phyloP scores from a whole-genome alignment of 1,284 basidiomycete genomes.

The Mrakiaceae sp. region DNA sequence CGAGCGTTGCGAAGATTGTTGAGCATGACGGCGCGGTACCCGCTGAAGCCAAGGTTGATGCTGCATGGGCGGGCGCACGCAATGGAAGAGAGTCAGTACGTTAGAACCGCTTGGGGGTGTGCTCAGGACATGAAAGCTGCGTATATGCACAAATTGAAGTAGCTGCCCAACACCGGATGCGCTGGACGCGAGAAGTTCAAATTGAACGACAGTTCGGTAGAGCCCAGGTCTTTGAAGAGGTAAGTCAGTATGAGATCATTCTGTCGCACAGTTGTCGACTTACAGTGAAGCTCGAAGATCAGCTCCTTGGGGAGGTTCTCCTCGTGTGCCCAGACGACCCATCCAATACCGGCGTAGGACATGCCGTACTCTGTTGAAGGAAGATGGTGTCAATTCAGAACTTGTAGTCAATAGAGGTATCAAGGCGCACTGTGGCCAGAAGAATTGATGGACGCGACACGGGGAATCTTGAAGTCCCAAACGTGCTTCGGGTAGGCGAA shows the following conservation, averaged over 20 bases:
- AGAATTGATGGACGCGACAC: slow-evolving; percentile 74
- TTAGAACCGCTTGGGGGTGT: too few relatives aligned
- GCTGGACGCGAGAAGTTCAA: slow-evolving; percentile 90
- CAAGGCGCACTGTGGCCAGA: slow-evolving; percentile 20
- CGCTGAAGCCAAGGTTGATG: slow-evolving; percentile 64
- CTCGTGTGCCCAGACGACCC: slow-evolving; percentile 73
- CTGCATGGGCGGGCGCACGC: slow-evolving; percentile 28
- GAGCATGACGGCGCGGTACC: slow-evolving; percentile 60
- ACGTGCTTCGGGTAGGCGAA: slow-evolving; percentile 50
- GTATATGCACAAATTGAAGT: not conserved
- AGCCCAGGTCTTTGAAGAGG: slow-evolving; percentile 22
- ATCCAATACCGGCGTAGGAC: slow-evolving; percentile 76
- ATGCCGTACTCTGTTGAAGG: slow-evolving; percentile 81
- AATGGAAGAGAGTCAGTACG: slow-evolving; percentile 17
- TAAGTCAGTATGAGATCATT: slow-evolving; percentile 19
- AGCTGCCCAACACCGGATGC: slow-evolving; percentile 28
- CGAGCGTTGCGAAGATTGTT: slow-evolving; percentile 72
- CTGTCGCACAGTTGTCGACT: slow-evolving; percentile 28
- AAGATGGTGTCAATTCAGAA: slow-evolving; percentile 38
- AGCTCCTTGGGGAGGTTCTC: slow-evolving; percentile 70
- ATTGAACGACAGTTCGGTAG: slow-evolving; percentile 63
- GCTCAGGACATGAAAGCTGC: too few relatives aligned
- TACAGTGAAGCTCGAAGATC: slow-evolving; percentile 86
- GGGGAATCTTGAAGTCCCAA: slow-evolving; percentile 79
- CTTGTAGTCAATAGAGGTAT: slow-evolving; percentile 10